Evolutionary conservation across 2,329 filamentous ascomycete species (phyloP), one percentile per base, ranked within the genome.

Genomic region (Peltaster fructicola): DNA sequence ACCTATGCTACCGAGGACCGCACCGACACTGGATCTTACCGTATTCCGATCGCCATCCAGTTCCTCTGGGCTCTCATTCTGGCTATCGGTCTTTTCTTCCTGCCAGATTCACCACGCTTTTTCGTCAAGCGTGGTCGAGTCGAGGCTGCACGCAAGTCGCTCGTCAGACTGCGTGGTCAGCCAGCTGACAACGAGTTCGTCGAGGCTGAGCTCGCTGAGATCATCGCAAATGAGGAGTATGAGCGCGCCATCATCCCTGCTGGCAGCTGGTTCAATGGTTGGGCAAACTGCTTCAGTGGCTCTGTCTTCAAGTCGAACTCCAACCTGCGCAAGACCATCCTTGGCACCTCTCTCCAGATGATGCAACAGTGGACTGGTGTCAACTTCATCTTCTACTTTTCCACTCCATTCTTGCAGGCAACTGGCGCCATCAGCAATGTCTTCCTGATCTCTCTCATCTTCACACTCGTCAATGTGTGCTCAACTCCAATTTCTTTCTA

Each of bases 401-500:
- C 77, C 17, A 82, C 78, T 16, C 69, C 76, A 31, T 90, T 91
- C 69, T 77, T 91, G 57, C 55, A 76, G 54, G 70, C 72, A 13
- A 73, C 76, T 15, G 74, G 74, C 38, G 75, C 76, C 41, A 80
- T 90, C 43, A 39, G 48, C 33, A 74, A 91, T 61, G 62, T 68
- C 20, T 91, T 91, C 66, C 52, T 90, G 40, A 82, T 88, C 48
- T 76, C 73, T 30, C 63, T 91, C 46, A 66, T 91, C 57, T 85
- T 80, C 51, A 88, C 77, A 34, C 65, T 88, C 26, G 78, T 91
- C 60, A 91, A 91, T 57, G 78, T 88, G 34, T 64, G 56, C 54
- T 85, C 78, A 18, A 91, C 82, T 1, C 81, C 81, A 1, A 52
- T 90, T 41, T 88, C 81, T 15, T 91, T 91, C 68, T 91, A 64